These are phyloP conservation scores for Venturia aucupariae DNA, from an alignment of 2,329 filamentous ascomycete species.

Conservation along the genomic window DNA sequence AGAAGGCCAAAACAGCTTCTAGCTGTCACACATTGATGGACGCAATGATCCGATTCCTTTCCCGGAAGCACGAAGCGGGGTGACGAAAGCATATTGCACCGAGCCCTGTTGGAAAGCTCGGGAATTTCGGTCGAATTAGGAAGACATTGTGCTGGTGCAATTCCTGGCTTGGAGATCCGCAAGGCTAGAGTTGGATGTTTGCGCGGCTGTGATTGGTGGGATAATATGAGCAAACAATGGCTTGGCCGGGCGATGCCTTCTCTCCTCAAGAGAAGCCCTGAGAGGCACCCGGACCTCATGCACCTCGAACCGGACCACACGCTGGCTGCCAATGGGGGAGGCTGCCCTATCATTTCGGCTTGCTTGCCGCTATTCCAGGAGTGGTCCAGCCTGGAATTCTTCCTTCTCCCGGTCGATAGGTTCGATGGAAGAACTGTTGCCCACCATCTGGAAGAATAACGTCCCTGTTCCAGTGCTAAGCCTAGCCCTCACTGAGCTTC, in stretches of 20 bases:
- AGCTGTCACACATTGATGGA: conserved; percentile 3
- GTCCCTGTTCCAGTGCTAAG: not conserved
- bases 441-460: conserved; percentile 1
- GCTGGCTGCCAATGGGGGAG: not conserved
- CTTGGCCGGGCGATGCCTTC: not conserved
- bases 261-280: not conserved
- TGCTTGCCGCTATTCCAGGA: not conserved
- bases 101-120: not conserved
- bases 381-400: not conserved
- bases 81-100: not conserved
- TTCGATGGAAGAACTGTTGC: not conserved
- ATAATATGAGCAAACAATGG: not conserved
- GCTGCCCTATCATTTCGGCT: not conserved
- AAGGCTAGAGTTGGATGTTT: not conserved
- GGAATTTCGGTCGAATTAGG: not conserved
- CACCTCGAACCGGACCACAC: not conserved
- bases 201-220: not conserved
- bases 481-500: not conserved
- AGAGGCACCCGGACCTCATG: not conserved
- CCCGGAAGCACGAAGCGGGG: not conserved
- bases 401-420: not conserved
- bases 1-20: not conserved
- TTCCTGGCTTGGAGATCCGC: not conserved
- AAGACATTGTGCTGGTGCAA: not conserved
- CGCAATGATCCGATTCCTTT: not conserved